A percentile compares a stretch with the other conserved stretches of the same genome.
These are phyloP conservation scores for Fusarium staphyleae DNA, from an alignment of 2,329 filamentous ascomycete species.

Conservation along the genomic window DNA sequence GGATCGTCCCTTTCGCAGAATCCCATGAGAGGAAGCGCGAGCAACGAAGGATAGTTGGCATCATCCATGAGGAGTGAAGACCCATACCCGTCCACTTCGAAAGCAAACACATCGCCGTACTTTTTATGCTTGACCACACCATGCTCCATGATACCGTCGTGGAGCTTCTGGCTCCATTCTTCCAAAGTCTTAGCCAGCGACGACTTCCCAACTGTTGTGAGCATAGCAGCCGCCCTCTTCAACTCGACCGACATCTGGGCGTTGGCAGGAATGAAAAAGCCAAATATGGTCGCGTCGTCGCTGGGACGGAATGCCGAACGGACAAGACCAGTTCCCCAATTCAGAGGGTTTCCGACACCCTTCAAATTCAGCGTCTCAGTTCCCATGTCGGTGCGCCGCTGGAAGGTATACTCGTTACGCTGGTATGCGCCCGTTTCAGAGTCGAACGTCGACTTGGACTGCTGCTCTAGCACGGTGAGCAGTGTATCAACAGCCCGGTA, in stretches of 20 bases:
- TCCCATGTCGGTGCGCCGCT: slow-evolving; percentile 77
- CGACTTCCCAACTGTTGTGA: slow-evolving; percentile 66
- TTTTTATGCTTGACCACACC: slow-evolving; percentile 79
- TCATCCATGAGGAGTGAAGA: slow-evolving; percentile 87
- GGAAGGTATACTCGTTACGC: slow-evolving; percentile 86
- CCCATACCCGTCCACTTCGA: slow-evolving; percentile 87
- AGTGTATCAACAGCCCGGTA: slow-evolving; percentile 77
- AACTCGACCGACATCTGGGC: slow-evolving; percentile 96
- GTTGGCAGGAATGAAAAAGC: slow-evolving; percentile 94
- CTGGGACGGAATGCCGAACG: slow-evolving; percentile 93
- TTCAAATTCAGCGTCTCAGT: slow-evolving; percentile 88
- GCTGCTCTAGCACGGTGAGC: slow-evolving; percentile 75
- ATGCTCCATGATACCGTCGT: slow-evolving; percentile 81
- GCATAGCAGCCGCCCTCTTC: slow-evolving; percentile 72
- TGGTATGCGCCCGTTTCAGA: slow-evolving; percentile 67
- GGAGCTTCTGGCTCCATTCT: slow-evolving; percentile 67
- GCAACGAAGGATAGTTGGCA: slow-evolving; percentile 82
- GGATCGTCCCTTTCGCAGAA: slow-evolving; percentile 71
- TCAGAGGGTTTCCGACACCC: slow-evolving; percentile 91
- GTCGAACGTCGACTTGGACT: slow-evolving; percentile 84
- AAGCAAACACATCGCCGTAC: slow-evolving; percentile 83
- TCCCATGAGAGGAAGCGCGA: slow-evolving; percentile 80
- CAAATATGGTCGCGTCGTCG: slow-evolving; percentile 92
- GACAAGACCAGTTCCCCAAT: slow-evolving; percentile 81
- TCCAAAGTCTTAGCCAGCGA: slow-evolving; percentile 63